These are phyloP conservation scores for Isoetes taiwanensis DNA, from an alignment of 75 land plant genomes.

Conservation along the genomic window DNA sequence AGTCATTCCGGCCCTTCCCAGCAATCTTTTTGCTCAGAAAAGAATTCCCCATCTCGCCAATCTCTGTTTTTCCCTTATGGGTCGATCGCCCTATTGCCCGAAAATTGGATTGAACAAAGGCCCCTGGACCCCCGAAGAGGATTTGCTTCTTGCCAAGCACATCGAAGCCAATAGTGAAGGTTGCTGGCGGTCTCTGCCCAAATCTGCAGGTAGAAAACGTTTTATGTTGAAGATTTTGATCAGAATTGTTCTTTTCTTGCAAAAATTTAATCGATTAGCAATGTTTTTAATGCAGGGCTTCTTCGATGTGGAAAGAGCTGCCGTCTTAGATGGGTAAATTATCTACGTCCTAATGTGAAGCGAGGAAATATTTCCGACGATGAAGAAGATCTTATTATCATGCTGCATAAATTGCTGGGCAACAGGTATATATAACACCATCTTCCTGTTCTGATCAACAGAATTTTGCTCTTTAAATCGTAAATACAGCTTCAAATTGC, in stretches of 20 bases:
- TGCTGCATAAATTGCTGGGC: neutral
- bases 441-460: no score
- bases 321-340: constrained; percentile 5
- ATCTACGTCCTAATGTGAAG: neutral
- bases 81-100: constrained; percentile 31
- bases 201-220: constrained; percentile 17
- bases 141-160: constrained; percentile 5
- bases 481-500: no score
- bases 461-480: no score
- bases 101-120: constrained; percentile 10
- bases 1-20: no score
- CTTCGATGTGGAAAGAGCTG: constrained; percentile 4
- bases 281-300: neutral
- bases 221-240: no score
- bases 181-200: constrained; percentile 14
- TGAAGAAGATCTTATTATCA: constrained; percentile 2
- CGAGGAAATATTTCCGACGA: constrained; percentile 1
- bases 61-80: no score
- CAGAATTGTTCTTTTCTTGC: no score
- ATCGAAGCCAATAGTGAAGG: constrained; percentile 12
- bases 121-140: constrained; percentile 14
- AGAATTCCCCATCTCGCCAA: no score
- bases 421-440: no score
- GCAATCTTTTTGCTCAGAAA: no score
- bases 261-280: no score